phyloP scores from a whole-genome alignment of 2,329 filamentous ascomycete species.

The Aulographum hederae region DNA sequence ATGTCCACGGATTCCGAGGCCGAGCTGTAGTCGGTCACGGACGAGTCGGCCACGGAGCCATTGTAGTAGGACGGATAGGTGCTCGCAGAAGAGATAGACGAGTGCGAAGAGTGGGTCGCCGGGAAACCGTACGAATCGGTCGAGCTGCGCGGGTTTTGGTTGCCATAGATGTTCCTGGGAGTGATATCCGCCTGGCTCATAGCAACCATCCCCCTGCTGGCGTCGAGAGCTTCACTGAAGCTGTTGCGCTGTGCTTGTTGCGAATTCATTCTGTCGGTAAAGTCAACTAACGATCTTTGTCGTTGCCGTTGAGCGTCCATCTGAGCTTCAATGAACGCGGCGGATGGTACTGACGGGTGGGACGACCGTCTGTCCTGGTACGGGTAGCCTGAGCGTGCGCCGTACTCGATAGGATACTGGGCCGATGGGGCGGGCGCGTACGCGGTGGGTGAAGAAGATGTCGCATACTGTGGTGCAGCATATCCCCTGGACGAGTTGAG shows the following conservation, averaged over 20 bases:
- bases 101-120: slow-evolving; percentile 64
- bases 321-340: too few species aligned
- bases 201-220: slow-evolving; percentile 83
- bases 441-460: slow-evolving; percentile 46
- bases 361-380: slow-evolving; percentile 56
- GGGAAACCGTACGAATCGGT: slow-evolving; percentile 86
- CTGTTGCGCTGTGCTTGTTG: slow-evolving; percentile 41
- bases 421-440: slow-evolving; percentile 51
- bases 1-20: slow-evolving; percentile 68
- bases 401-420: slow-evolving; percentile 64
- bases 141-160: slow-evolving; percentile 43
- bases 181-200: slow-evolving; percentile 77
- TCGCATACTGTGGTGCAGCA: slow-evolving; percentile 52
- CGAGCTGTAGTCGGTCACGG: slow-evolving; percentile 84
- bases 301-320: slow-evolving; percentile 30
- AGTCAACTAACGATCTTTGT: slow-evolving; percentile 48
- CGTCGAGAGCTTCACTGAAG: slow-evolving; percentile 80
- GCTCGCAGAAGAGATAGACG: slow-evolving; percentile 70
- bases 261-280: slow-evolving; percentile 36
- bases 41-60: slow-evolving; percentile 61
- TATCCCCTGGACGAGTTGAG: slow-evolving; percentile 51
- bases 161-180: slow-evolving; percentile 73
- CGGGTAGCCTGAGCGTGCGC: slow-evolving; percentile 33
- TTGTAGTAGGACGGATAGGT: slow-evolving; percentile 72
- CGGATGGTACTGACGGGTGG: slow-evolving; percentile 59